Evolutionary conservation across 345 rosid species (phyloP), one percentile per base, ranked within the genome.

Genomic region (Euphorbia lathyris): DNA sequence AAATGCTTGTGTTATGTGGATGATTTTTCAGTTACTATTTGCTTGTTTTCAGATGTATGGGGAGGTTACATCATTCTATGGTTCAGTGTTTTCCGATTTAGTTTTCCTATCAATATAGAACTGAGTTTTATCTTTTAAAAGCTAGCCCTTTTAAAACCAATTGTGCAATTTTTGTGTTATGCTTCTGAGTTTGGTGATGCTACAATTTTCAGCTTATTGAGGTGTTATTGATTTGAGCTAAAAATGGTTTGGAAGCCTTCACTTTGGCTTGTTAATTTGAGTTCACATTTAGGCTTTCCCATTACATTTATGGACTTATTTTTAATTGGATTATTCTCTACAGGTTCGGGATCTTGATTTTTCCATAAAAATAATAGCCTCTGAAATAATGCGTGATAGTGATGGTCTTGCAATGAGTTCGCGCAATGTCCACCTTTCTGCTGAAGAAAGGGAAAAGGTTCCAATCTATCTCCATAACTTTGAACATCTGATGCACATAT

Each of bases 401-500:
- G 90, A 90, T 76, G 97, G 98, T 68, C 90, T 94, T 52, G 97
- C 97, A 1, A 72, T 86, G 89, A 94, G 96, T 76, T 94, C 97
- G 12, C 86, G 98, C 50, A 94, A 94, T 68, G 96, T 91, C 59
- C 86, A 61, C 71, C 95, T 90, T 50, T 82, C 93, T 19, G 75
- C 79, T 52, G 87, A 83, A 77, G 93, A 91, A 17, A 85, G 90
- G 67, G 59, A 83, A 78, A 87, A 80, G 90, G 97, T 89, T 22
- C 74, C 20, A 17, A 5, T 19, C 38, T 13, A 48, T 56, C 16
- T 50, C 25, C 26, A 11, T 61, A 61, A 36, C 26, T 67, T 13
- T 67, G 25, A 9, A 43, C 51, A 12, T 45, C 19, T 40, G 19
- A 45, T 45, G 51, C 3, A 45, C 51, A 45, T 40, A 40, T 14